A percentile compares a stretch with the other conserved stretches of the same genome.
phyloP scores from a whole-genome alignment of 345 rosid genomes.

The Euphorbia tirucalli region DNA sequence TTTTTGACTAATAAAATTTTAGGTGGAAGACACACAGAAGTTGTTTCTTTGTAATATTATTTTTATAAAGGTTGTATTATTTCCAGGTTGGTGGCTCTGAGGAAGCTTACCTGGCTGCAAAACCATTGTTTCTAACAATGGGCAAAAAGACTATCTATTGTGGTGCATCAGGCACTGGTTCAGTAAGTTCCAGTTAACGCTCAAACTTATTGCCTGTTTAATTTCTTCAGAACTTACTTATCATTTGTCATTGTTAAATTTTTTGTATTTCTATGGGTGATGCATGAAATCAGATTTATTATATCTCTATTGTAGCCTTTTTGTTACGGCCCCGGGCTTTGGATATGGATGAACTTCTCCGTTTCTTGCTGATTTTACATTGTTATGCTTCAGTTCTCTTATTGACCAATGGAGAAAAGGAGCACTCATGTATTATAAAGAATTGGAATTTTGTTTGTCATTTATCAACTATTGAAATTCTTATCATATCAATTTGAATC shows the following conservation, averaged over 20 bases:
- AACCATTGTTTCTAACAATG: conserved; percentile 71
- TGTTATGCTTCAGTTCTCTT: not conserved
- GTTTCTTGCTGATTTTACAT: not conserved
- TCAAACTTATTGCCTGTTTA: not conserved
- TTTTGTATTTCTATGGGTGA: no score
- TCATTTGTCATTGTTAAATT: no score
- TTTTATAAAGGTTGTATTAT: conserved; percentile 18
- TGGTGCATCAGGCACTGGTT: conserved; percentile 92
- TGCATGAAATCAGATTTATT: no score
- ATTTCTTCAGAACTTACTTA: no score
- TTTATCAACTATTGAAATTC: no score
- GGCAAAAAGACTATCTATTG: conserved; percentile 75
- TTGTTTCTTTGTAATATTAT: conserved; percentile 1
- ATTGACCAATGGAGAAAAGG: not conserved
- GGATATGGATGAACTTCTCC: not conserved
- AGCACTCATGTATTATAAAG: not conserved
- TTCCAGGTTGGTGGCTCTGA: conserved; percentile 89
- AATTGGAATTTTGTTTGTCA: not conserved
- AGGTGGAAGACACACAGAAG: not conserved
- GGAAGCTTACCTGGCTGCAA: conserved; percentile 68
- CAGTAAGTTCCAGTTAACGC: conserved; percentile 64
- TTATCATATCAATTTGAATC: no score
- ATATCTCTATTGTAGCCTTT: not conserved
- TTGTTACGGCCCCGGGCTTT: no score
- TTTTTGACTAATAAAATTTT: not conserved